Conservation (phyloP, 306 rosid genomes). For the Gleditsia sinensis region DNA sequence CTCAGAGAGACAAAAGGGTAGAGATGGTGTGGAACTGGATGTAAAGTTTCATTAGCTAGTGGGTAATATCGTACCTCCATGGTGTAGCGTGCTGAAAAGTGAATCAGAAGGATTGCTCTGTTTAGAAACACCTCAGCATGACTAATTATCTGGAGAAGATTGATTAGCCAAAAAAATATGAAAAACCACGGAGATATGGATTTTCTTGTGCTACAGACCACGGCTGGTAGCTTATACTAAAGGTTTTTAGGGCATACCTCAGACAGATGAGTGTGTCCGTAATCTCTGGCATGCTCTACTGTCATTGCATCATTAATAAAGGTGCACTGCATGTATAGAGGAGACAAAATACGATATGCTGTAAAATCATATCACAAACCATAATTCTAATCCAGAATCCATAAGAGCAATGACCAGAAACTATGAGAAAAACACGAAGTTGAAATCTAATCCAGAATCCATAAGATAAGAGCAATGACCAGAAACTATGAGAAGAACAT, state of each 20-base stretch:
- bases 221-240: conserved; percentile 8
- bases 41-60: conserved; percentile 5
- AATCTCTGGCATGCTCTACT: conserved; percentile 86
- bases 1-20: conserved; percentile 3
- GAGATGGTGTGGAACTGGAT: not conserved
- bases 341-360: not conserved
- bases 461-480: too few species aligned
- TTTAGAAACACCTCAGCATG: conserved; percentile 72
- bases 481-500: too few species aligned
- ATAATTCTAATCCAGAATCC: not conserved
- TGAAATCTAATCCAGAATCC: too few species aligned
- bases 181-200: conserved; percentile 6
- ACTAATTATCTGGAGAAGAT: conserved; percentile 61
- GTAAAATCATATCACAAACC: conserved; percentile 5
- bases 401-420: not conserved
- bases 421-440: not conserved
- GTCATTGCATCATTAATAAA: conserved; percentile 65
- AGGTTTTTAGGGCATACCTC: conserved; percentile 55
- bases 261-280: conserved; percentile 82
- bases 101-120: conserved; percentile 84
- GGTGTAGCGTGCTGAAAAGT: conserved; percentile 82
- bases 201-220: not conserved
- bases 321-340: conserved; percentile 59
- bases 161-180: conserved; percentile 8
- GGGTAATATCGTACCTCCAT: conserved; percentile 52